phyloP scores from a whole-genome alignment of 2,329 filamentous ascomycete species.

The Phyllosticta paracitricarpa region DNA sequence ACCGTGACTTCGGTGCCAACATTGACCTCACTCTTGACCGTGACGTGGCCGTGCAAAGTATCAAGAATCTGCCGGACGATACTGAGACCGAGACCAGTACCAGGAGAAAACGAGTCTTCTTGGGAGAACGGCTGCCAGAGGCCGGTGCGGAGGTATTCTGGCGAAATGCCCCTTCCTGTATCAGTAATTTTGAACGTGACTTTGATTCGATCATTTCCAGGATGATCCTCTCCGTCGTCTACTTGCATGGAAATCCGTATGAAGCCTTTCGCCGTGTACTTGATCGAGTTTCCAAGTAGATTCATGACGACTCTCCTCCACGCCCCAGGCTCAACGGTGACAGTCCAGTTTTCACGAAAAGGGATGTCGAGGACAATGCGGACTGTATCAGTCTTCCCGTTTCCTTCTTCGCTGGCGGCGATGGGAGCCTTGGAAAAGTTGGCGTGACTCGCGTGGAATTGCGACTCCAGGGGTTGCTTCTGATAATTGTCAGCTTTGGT shows the following conservation, averaged over 20 bases:
- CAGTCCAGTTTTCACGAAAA: conserved; percentile 38
- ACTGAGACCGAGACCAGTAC: conserved; percentile 13
- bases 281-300: conserved; percentile 52
- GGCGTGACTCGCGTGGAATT: background rate
- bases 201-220: conserved; percentile 19
- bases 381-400: conserved; percentile 5
- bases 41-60: conserved; percentile 8
- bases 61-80: conserved; percentile 12
- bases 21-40: conserved; percentile 9
- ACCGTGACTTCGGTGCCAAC: conserved; percentile 12
- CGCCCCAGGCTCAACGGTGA: conserved; percentile 46
- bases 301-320: conserved; percentile 51
- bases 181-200: conserved; percentile 11
- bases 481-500: background rate
- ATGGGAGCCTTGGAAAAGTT: background rate
- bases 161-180: conserved; percentile 13
- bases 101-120: conserved; percentile 12
- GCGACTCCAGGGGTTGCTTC: background rate
- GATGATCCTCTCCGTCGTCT: background rate
- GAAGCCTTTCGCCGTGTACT: conserved; percentile 40
- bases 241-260: conserved; percentile 3
- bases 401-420: background rate
- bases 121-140: conserved; percentile 13
- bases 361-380: conserved; percentile 44
- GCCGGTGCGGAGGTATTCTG: conserved; percentile 9